Conservation (phyloP, 2,329 filamentous ascomycete species). For the Neofusicoccum parvum region DNA sequence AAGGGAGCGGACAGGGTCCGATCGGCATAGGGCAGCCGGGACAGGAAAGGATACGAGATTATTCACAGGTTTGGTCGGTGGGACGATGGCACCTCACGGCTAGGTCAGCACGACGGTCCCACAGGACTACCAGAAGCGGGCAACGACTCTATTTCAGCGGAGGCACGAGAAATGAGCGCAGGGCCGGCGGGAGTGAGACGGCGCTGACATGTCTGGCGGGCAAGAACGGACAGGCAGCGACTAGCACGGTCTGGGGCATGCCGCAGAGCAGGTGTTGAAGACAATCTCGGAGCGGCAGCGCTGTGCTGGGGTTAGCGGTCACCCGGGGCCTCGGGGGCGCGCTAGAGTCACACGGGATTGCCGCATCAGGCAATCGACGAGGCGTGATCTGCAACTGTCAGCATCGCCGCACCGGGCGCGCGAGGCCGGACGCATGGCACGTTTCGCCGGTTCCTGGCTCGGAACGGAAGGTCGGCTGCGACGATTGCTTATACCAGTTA, state of each 20-base stretch:
- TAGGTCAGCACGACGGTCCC: not conserved
- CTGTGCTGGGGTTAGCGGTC: not conserved
- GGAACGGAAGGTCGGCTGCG: not conserved
- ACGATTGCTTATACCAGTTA: not conserved
- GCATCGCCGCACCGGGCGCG: not conserved
- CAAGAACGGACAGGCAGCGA: not conserved
- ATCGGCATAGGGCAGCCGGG: not conserved
- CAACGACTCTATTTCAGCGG: not conserved
- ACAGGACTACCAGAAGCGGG: not conserved
- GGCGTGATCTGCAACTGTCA: not conserved
- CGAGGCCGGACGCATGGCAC: not conserved
- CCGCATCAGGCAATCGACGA: not conserved
- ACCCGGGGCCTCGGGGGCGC: not conserved
- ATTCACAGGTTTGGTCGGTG: not conserved
- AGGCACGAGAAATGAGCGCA: not conserved
- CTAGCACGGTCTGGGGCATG: not conserved
- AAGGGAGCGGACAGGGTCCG: not conserved
- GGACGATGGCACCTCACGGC: not conserved
- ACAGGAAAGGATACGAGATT: not conserved
- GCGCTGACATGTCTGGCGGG: not conserved
- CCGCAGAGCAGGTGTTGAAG: not conserved
- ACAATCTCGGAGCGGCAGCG: not conserved
- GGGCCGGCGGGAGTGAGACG: not conserved
- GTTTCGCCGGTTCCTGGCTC: not conserved
- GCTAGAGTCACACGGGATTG: not conserved